phyloP scores from a whole-genome alignment of 2,329 filamentous ascomycete genomes.

The Kalmusia sp. region DNA sequence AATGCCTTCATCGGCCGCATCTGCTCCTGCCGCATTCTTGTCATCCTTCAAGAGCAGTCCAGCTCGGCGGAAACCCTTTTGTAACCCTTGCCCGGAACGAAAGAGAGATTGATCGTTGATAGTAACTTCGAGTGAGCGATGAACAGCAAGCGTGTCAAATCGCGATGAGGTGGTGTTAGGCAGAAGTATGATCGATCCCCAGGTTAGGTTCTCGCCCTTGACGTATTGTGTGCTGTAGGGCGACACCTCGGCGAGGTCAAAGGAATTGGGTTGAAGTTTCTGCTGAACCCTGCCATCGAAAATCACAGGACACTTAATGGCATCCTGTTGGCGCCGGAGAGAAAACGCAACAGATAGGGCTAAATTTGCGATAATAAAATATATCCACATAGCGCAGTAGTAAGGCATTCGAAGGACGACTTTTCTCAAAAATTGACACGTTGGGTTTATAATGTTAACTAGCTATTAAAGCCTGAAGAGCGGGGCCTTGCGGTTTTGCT shows the following conservation, averaged over 20 bases:
- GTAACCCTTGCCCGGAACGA: constrained; percentile 21
- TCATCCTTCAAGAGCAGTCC: constrained; percentile 31
- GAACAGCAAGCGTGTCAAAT: constrained; percentile 19
- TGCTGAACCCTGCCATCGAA: constrained; percentile 35
- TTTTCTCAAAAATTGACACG: background rate
- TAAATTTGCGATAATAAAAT: background rate
- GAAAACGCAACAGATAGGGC: background rate
- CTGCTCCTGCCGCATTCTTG: constrained; percentile 23
- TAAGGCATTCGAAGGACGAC: background rate
- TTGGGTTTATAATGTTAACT: background rate
- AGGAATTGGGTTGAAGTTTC: constrained; percentile 26
- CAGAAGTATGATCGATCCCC: constrained; percentile 31
- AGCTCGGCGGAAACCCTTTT: constrained; percentile 33
- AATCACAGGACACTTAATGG: constrained; percentile 34
- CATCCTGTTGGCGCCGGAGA: background rate
- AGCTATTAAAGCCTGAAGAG: background rate
- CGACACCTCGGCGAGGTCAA: constrained; percentile 23
- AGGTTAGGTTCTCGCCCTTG: constrained; percentile 35
- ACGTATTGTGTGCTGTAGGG: constrained; percentile 30
- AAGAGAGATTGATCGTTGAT: constrained; percentile 33
- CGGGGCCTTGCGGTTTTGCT: too few species aligned
- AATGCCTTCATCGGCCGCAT: constrained; percentile 27
- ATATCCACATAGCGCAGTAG: background rate
- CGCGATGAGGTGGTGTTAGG: constrained; percentile 20
- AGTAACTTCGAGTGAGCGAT: constrained; percentile 32